Evolutionary conservation across 2,329 filamentous ascomycete species (phyloP), one percentile per base, ranked within the genome.

Genomic region (Colletotrichum coccodes): DNA sequence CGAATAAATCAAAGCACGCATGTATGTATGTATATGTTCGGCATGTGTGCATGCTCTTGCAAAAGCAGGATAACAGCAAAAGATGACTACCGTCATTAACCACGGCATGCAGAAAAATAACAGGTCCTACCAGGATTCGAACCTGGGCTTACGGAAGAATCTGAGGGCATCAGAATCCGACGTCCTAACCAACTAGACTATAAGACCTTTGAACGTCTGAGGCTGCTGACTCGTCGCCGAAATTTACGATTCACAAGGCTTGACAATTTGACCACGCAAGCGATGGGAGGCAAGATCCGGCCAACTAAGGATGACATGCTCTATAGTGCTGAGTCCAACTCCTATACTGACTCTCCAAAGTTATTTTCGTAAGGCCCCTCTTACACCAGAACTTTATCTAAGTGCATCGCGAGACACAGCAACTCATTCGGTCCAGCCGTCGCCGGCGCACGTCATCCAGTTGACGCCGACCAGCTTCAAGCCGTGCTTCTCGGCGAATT

Each of bases 391-490:
- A 18, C 56, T 58, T 4, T 21, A 32, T 32, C 18, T 21, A 16
- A n/a, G 6, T 8, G 30, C 30, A 21, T 8, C n/a, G 12, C 28
- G 6, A 34, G 28, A n/a, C 11, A 30, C 23, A 26, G 23, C 3
- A 6, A n/a, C 18, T 71, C 36, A 75, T 53, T 74, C 74, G 47
- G 75, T 74, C 82, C 82, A 84, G 1, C 80, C 82, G 64, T 85
- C 82, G 1, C 81, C 82, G 49, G 80, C 83, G 21, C 82, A 81
- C 0, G 77, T 77, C 81, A 85, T 84, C 84, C 83, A 85, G 60
- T 84, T 84, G 8, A 80, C 72, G 0, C 77, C 79, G 0, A 83
- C 81, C 18, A 85, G 77, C 16, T 71, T 73, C 52, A 85, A 72
- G 0, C 78, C 73, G 50, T 84, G 73, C 69, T 77, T 78, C 49